Evolutionary conservation across 176 grass and related monocot species (phyloP).

Genomic region (Triticum timopheevii): DNA sequence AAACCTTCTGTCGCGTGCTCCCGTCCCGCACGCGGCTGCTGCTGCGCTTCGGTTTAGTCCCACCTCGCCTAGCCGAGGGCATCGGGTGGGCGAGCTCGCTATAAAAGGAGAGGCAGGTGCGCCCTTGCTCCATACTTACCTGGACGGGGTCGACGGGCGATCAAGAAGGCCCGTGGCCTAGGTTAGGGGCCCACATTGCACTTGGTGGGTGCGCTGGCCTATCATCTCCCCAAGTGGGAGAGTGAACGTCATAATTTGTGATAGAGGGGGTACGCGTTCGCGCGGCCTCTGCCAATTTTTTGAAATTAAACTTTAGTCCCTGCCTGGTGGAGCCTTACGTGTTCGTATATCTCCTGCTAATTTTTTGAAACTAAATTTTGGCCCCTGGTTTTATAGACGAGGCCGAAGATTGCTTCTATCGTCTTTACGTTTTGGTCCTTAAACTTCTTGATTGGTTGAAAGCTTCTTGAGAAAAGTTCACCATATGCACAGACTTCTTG

Average conservation of each 20-base stretch:
- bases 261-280: constrained; percentile 46
- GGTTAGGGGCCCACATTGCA: constrained; percentile 42
- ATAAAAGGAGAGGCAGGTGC: background rate
- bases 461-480: no score
- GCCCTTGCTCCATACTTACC: constrained; percentile 23
- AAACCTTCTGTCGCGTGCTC: background rate
- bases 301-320: background rate
- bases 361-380: background rate
- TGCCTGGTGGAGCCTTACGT: background rate
- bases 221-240: constrained; percentile 30
- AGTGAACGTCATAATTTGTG: constrained; percentile 67
- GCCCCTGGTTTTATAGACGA: background rate
- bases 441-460: no score
- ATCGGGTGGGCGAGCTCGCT: rapidly evolving
- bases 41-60: constrained; percentile 26
- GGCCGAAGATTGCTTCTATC: no score
- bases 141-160: constrained; percentile 50
- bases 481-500: background rate
- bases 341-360: constrained; percentile 12
- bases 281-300: constrained; percentile 46
- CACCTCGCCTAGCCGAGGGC: background rate
- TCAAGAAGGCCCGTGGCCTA: constrained; percentile 45
- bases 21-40: no score
- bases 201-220: constrained; percentile 30
- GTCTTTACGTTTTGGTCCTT: no score